Conservation (phyloP, 352 stramenopile genomes). For the Phytophthora hybrid region DNA sequence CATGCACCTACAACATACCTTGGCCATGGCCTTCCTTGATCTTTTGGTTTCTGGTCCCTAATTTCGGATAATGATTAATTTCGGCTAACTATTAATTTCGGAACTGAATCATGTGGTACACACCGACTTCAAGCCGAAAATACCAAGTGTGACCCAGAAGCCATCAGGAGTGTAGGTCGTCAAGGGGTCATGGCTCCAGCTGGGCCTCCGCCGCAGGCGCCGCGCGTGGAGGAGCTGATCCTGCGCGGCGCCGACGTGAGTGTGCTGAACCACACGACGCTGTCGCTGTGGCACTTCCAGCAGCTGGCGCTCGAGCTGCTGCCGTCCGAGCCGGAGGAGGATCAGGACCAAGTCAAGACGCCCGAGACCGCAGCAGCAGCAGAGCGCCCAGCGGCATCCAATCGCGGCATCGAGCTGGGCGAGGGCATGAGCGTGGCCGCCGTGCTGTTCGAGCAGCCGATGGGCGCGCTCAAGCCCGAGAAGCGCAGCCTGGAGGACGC, state of each 20-base stretch:
- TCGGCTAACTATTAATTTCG: too few species aligned
- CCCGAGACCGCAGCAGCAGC: background rate
- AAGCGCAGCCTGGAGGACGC: constrained; percentile 10
- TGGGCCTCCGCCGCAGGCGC: constrained; percentile 10
- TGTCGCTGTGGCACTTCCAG: constrained; percentile 86
- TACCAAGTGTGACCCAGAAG: background rate
- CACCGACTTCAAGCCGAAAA: background rate
- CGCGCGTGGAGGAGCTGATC: constrained; percentile 60
- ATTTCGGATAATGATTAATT: background rate
- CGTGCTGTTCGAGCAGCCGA: constrained; percentile 39
- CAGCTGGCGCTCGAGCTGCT: constrained; percentile 67
- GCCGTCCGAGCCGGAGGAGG: constrained; percentile 37
- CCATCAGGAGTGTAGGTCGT: constrained; percentile 15
- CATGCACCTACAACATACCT: constrained; percentile 22
- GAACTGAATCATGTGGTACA: constrained; percentile 9
- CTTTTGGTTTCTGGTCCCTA: background rate
- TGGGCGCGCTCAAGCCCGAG: background rate
- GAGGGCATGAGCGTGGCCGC: constrained; percentile 80
- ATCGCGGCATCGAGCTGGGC: constrained; percentile 51
- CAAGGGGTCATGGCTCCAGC: constrained; percentile 27
- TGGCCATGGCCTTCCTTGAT: constrained; percentile 31
- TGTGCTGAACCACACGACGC: constrained; percentile 75
- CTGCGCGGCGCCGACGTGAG: constrained; percentile 68
- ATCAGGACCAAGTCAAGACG: constrained; percentile 20
- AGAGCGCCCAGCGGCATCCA: background rate